Evolutionary conservation across 1,284 basidiomycete species (phyloP).

Genomic region (Trichosporon ovoides): DNA sequence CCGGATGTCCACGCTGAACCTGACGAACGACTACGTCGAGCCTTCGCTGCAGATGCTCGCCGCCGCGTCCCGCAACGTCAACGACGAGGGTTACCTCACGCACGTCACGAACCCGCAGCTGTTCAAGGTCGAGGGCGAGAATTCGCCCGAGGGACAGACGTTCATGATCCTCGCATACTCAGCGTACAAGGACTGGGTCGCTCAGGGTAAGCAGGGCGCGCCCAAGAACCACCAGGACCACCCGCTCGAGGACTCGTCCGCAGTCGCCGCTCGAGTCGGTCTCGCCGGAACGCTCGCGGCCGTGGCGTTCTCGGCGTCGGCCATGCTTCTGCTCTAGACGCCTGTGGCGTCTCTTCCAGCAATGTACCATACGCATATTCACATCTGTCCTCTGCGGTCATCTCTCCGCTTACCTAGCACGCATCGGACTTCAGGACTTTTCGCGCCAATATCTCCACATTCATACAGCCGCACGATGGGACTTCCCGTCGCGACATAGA

Average conservation of each 20-base stretch:
- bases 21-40: conserved; percentile 41
- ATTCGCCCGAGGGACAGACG: conserved; percentile 62
- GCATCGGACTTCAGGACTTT: background rate
- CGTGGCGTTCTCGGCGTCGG: background rate
- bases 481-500: background rate
- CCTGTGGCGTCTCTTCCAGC: background rate
- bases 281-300: background rate
- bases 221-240: conserved; percentile 32
- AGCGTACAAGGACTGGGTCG: conserved; percentile 65
- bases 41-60: conserved; percentile 35
- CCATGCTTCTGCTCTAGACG: conserved; percentile 1
- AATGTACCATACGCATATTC: background rate
- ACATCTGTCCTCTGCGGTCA: background rate
- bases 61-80: conserved; percentile 37
- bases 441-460: background rate
- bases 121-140: conserved; percentile 53
- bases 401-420: background rate
- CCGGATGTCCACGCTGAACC: conserved; percentile 44
- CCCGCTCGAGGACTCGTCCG: conserved; percentile 17
- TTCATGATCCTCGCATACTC: conserved; percentile 67
- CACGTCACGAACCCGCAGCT: conserved; percentile 66
- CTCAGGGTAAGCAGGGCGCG: conserved; percentile 52
- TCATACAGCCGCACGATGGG: background rate
- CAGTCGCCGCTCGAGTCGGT: background rate
- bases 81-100: conserved; percentile 57